Evolutionary conservation across 768 basidiomycete species (phyloP).

Genomic region (Boletus sp.): DNA sequence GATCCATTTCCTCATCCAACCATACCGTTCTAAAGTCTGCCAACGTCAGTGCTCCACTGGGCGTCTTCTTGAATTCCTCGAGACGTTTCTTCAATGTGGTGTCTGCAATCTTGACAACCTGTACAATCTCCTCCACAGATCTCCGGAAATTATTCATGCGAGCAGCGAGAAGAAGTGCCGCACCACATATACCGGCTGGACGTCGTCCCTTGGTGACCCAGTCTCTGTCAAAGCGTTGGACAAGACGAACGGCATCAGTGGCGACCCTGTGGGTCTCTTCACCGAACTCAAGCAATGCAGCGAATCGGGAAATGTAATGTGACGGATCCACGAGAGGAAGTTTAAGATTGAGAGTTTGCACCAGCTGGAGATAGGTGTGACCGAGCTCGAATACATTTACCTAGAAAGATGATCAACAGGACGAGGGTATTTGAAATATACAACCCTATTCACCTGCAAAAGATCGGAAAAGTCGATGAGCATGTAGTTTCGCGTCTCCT

Average conservation of each 20-base stretch:
- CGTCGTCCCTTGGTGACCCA: constrained; percentile 97
- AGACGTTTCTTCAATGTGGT: constrained; percentile 89
- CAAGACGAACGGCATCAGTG: constrained; percentile 88
- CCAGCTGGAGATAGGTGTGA: constrained; percentile 91
- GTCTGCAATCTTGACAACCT: constrained; percentile 99
- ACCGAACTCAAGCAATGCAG: constrained; percentile 92
- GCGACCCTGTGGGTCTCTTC: constrained; percentile 92
- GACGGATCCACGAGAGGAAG: constrained; percentile 92
- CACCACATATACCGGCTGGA: constrained; percentile 97
- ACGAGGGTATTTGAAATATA: background rate
- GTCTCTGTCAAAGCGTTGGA: constrained; percentile 90
- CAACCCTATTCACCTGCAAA: constrained; percentile 57
- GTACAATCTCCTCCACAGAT: constrained; percentile 92
- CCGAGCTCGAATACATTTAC: constrained; percentile 98
- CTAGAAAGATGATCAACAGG: constrained; percentile 37
- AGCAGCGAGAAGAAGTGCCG: constrained; percentile 89
- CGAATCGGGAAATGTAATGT: constrained; percentile 94
- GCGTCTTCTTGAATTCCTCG: constrained; percentile 91
- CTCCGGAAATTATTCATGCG: constrained; percentile 98
- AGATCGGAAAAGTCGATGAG: constrained; percentile 98
- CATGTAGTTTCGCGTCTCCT: constrained; percentile 92
- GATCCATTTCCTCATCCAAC: constrained; percentile 90
- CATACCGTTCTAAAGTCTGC: constrained; percentile 88
- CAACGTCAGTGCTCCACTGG: constrained; percentile 79
- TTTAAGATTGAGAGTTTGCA: constrained; percentile 79